Evolutionary conservation across 768 basidiomycete genomes (phyloP).

Genomic region (Suillus discolor): DNA sequence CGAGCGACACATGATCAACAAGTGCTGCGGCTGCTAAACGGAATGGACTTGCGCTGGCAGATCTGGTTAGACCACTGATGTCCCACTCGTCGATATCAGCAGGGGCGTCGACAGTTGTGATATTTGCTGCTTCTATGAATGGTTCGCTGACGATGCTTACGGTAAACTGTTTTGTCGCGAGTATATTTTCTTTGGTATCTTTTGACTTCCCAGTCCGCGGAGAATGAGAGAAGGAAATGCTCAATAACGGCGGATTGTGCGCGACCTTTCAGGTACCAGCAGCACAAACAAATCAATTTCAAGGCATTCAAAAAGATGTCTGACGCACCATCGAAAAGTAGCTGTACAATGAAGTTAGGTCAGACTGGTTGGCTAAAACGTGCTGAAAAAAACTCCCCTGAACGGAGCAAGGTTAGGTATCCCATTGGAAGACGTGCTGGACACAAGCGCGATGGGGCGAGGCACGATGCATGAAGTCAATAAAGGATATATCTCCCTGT

Average conservation of each 20-base stretch:
- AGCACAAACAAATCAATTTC: background rate
- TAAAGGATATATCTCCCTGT: slow-evolving; percentile 46
- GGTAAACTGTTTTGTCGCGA: slow-evolving; percentile 66
- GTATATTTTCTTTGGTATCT: slow-evolving; percentile 69
- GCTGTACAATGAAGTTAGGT: slow-evolving; percentile 27
- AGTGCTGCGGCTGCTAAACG: slow-evolving; percentile 9
- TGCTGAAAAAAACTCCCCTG: slow-evolving; percentile 44
- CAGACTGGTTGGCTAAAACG: slow-evolving; percentile 1
- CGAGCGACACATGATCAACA: slow-evolving; percentile 13
- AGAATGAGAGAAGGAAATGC: slow-evolving; percentile 56
- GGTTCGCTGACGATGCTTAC: slow-evolving; percentile 73
- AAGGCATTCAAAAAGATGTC: background rate
- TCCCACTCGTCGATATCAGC: slow-evolving; percentile 58
- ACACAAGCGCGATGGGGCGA: slow-evolving; percentile 70
- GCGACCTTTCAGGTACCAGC: slow-evolving; percentile 43
- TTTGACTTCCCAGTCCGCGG: slow-evolving; percentile 41
- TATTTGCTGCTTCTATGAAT: slow-evolving; percentile 59
- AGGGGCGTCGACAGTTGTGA: slow-evolving; percentile 57
- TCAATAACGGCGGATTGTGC: slow-evolving; percentile 67
- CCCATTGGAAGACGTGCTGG: slow-evolving; percentile 53
- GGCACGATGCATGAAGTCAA: slow-evolving; percentile 63
- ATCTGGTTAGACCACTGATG: slow-evolving; percentile 58
- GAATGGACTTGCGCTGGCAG: slow-evolving; percentile 47
- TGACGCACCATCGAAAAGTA: slow-evolving; percentile 65
- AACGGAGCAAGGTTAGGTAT: slow-evolving; percentile 66